Percentiles rank a stretch among this genome's conserved stretches.
These are phyloP conservation scores for Gelatoporia subvermispora DNA, from an alignment of 768 basidiomycete genomes.

Conservation along the genomic window DNA sequence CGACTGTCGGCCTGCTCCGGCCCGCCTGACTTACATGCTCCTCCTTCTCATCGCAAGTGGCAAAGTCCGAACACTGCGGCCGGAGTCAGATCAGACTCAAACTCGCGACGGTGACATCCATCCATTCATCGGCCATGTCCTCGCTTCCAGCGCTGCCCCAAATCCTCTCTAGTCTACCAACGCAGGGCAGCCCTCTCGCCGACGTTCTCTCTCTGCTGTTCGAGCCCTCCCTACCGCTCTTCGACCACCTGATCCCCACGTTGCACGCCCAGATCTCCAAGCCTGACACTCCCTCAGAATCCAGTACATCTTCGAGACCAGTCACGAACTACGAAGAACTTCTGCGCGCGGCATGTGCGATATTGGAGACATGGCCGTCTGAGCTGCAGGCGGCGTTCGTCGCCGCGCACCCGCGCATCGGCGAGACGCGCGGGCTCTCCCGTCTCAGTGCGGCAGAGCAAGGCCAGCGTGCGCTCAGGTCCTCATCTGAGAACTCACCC, in stretches of 20 bases:
- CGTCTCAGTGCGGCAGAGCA: conserved; percentile 79
- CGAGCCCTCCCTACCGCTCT: conserved; percentile 63
- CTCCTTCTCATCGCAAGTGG: no score
- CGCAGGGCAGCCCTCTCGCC: conserved; percentile 24
- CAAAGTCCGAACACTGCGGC: no score
- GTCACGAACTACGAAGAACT: conserved; percentile 46
- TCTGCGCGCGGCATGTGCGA: conserved; percentile 46
- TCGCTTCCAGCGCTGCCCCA: conserved; percentile 15
- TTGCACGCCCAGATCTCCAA: conserved; percentile 26
- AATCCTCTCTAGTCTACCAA: conserved; percentile 10
- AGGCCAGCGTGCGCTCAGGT: no score
- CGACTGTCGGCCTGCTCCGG: no score
- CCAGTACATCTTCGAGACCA: background rate
- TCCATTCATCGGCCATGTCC: no score
- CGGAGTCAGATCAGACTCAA: no score
- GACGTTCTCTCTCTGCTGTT: conserved; percentile 44
- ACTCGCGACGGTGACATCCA: no score
- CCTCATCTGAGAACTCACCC: conserved; percentile 62
- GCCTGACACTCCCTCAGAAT: background rate
- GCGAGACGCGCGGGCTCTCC: conserved; percentile 73
- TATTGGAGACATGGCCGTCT: conserved; percentile 50
- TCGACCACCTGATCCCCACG: conserved; percentile 47
- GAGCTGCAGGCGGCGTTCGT: conserved; percentile 59
- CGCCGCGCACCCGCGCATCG: conserved; percentile 85
- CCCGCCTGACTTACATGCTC: no score